Percentiles rank a stretch among this genome's conserved stretches.
Conservation (phyloP, 768 basidiomycete genomes). For the Tulasnella sp. region DNA sequence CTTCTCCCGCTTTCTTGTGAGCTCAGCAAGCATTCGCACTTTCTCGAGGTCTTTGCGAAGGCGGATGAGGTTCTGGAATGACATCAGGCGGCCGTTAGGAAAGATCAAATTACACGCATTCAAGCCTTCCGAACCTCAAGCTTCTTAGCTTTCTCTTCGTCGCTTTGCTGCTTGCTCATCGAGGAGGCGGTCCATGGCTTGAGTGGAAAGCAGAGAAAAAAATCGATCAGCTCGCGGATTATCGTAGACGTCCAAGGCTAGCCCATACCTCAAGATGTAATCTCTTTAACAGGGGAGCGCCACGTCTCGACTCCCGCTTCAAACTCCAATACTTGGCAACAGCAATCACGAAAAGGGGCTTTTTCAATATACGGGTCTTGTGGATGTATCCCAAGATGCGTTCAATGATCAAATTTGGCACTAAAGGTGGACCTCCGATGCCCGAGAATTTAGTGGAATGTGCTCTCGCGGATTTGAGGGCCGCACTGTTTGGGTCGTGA, state of each 20-base stretch:
- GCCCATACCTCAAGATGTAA: slow-evolving; percentile 75
- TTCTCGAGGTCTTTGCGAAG: slow-evolving; percentile 77
- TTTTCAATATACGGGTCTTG: slow-evolving; percentile 73
- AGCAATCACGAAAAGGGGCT: slow-evolving; percentile 70
- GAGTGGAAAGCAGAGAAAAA: not conserved
- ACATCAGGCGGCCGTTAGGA: slow-evolving; percentile 26
- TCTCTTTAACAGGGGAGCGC: slow-evolving; percentile 90
- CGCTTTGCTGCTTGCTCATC: slow-evolving; percentile 64
- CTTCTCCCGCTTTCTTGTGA: slow-evolving; percentile 76
- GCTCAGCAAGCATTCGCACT: slow-evolving; percentile 66
- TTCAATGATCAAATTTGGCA: slow-evolving; percentile 82
- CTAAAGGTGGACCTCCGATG: slow-evolving; percentile 88
- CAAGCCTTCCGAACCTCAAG: slow-evolving; percentile 62
- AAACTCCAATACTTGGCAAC: slow-evolving; percentile 96
- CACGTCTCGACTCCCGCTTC: slow-evolving; percentile 89
- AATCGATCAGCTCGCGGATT: not conserved
- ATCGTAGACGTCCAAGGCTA: not conserved
- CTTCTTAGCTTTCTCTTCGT: slow-evolving; percentile 80
- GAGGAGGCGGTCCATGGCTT: slow-evolving; percentile 89
- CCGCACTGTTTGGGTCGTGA: slow-evolving; percentile 45
- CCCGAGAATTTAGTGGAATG: slow-evolving; percentile 78
- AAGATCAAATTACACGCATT: not conserved
- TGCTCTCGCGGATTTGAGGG: slow-evolving; percentile 80
- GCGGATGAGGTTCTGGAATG: slow-evolving; percentile 59
- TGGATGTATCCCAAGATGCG: slow-evolving; percentile 74